Conservation (phyloP, 306 rosid species). For the Acmispon strigosus region DNA sequence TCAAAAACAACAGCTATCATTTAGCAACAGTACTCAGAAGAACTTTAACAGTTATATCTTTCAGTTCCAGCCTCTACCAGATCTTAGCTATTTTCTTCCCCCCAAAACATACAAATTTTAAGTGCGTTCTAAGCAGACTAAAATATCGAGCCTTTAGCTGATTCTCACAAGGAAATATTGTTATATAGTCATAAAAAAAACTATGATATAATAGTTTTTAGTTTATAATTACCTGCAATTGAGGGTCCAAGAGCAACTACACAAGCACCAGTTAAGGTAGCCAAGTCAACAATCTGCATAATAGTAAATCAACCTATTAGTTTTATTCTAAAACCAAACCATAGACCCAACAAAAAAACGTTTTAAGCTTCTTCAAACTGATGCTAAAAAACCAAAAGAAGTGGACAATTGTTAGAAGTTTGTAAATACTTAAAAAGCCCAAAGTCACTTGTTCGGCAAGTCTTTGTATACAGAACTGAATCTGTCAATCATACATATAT, state of each 20-base stretch:
- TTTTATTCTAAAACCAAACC: slow-evolving; percentile 19
- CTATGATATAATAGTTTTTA: not conserved
- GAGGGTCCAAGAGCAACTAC: slow-evolving; percentile 89
- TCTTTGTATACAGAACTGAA: not conserved
- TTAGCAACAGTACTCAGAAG: slow-evolving; percentile 15
- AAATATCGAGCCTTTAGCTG: not conserved
- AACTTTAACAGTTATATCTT: not conserved
- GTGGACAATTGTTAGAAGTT: not conserved
- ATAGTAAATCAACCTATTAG: slow-evolving; percentile 26
- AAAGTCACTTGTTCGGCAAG: not conserved
- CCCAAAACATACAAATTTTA: not conserved
- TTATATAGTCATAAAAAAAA: not conserved
- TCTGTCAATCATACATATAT: not conserved
- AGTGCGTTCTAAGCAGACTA: not conserved
- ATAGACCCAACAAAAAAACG: not conserved
- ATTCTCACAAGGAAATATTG: not conserved
- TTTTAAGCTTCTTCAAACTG: not conserved
- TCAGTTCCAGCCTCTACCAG: not conserved
- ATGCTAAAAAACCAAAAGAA: slow-evolving; percentile 3
- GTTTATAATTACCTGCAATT: slow-evolving; percentile 59
- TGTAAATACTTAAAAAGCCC: not conserved
- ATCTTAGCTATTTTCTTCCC: not conserved
- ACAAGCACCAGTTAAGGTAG: slow-evolving; percentile 95
- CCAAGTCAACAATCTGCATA: slow-evolving; percentile 84
- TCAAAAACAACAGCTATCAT: slow-evolving; percentile 12